A percentile compares a stretch with the other conserved stretches of the same genome.
phyloP scores from a whole-genome alignment of 2,329 filamentous ascomycete species.

The Pseudogymnoascus sp. region DNA sequence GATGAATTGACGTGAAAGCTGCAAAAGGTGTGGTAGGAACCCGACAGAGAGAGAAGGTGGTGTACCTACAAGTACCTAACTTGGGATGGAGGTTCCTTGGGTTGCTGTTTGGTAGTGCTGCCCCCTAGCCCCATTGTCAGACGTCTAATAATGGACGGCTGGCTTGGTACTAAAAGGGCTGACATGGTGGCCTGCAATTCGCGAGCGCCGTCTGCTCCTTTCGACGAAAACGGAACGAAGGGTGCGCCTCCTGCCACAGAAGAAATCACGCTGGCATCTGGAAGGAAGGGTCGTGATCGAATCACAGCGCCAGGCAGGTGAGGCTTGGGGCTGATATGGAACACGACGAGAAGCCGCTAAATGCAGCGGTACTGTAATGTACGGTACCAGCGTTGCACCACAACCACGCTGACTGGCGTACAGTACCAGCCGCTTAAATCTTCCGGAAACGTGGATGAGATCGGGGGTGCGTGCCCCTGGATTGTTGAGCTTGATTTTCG shows the following conservation, averaged over 20 bases:
- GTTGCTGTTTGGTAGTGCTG: not conserved
- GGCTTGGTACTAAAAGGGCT: not conserved
- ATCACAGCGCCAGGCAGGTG: not conserved
- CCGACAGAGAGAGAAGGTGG: not conserved
- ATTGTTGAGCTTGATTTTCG: not conserved
- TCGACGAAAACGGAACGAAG: not conserved
- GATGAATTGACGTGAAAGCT: constrained; percentile 5
- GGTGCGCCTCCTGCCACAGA: not conserved
- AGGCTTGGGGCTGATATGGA: not conserved
- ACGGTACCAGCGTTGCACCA: not conserved
- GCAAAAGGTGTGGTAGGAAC: not conserved
- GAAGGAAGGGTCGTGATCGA: not conserved
- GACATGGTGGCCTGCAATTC: not conserved
- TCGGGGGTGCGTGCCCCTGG: not conserved
- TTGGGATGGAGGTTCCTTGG: not conserved
- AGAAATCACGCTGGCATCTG: not conserved
- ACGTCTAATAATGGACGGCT: not conserved
- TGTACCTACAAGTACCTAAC: not conserved
- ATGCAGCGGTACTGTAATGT: not conserved
- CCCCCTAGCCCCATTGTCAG: not conserved
- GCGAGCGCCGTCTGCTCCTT: not conserved
- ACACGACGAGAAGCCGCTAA: not conserved
- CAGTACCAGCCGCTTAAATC: not conserved
- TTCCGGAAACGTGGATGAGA: constrained; percentile 1
- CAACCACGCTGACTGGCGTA: not conserved